Evolutionary conservation across 495 filamentous ascomycete species (phyloP).

Genomic region (Viridothelium virens): DNA sequence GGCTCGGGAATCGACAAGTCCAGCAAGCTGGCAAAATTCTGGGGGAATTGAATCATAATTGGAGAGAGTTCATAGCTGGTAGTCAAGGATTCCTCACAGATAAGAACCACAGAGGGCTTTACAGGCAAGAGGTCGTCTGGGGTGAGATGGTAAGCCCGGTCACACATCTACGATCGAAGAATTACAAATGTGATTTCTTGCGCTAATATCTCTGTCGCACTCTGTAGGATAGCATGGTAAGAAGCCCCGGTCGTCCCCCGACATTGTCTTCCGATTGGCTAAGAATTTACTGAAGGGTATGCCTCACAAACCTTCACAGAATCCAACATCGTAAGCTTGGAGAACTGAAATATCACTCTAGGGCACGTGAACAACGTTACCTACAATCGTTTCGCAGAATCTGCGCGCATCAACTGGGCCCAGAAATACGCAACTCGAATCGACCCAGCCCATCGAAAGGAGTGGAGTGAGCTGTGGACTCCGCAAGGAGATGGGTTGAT

Average conservation of each 20-base stretch:
- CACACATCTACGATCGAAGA: background rate
- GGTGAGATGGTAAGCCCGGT: slow-evolving; percentile 67
- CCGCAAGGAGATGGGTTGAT: slow-evolving; percentile 66
- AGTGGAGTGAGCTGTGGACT: slow-evolving; percentile 66
- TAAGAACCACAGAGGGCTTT: slow-evolving; percentile 55
- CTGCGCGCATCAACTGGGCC: slow-evolving; percentile 74
- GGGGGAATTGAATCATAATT: slow-evolving; percentile 57
- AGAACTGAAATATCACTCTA: slow-evolving; percentile 25
- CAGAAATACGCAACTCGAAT: slow-evolving; percentile 63
- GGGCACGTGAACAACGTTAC: slow-evolving; percentile 86
- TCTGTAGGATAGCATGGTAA: slow-evolving; percentile 52
- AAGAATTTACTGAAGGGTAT: slow-evolving; percentile 26
- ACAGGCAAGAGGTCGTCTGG: slow-evolving; percentile 71
- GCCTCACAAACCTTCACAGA: background rate
- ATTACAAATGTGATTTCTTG: background rate
- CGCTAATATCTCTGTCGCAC: slow-evolving; percentile 15
- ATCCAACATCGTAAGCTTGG: slow-evolving; percentile 12
- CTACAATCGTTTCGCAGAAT: slow-evolving; percentile 80
- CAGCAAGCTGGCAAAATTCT: slow-evolving; percentile 55
- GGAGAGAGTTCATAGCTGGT: slow-evolving; percentile 69
- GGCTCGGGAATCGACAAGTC: slow-evolving; percentile 54
- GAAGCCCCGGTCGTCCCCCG: slow-evolving; percentile 15
- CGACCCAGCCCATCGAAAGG: slow-evolving; percentile 54
- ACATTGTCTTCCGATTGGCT: background rate
- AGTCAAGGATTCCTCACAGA: slow-evolving; percentile 75